Base-by-base conservation (phyloP, 495 filamentous ascomycete genomes). In the Cercophora scortea region DNA sequence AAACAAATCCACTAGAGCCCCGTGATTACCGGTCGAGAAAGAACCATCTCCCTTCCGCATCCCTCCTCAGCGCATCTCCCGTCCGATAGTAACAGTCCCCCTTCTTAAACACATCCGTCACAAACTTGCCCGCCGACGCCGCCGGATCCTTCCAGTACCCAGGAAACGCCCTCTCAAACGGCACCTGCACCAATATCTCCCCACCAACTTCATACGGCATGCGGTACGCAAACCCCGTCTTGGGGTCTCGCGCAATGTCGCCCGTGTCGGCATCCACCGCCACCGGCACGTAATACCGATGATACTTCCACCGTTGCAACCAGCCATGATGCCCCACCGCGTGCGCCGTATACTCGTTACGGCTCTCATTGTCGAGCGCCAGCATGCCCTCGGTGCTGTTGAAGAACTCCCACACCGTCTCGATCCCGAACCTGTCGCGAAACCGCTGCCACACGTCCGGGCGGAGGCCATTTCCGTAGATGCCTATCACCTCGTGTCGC, bases 381-480 rank as follows among this genome's bases (percentile, higher is more conserved):
- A 87, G 74, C 50, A 86, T 73, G 17, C 81, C 83, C 60, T 86
- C 83, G 9, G 79, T 80, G 50, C 77, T 83, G 57, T 82, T 82
- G 68, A 85, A 85, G 64, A 87, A 85, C 57, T 88, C 83, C 47
- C 63, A 67, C 4, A 86, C 76, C 18, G 17, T 17, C 46, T 71
- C 57, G 32, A 87, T 75, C 32, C 73, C 75, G 58, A 86, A 86
- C 3, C 84, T 73, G 42, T 86, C 79, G 3, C 77, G 76, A 56
- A 88, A 89, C 25, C 72, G 71, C 36, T 78, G 67, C 88, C 88
- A 90, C 1, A 92, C 79, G 58, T 92, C 88, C 0, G 87, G 86
- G 0, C 88, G 74, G 49, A 92, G 71, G 0, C 88, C 88, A 60
- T 92, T 92, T 8, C 88, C 88, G 56, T 80, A 88, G 68, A 90